Percentiles rank a stretch among this genome's conserved stretches.
phyloP scores from a whole-genome alignment of 106 monocot species.

The Dactylorhiza incarnata region DNA sequence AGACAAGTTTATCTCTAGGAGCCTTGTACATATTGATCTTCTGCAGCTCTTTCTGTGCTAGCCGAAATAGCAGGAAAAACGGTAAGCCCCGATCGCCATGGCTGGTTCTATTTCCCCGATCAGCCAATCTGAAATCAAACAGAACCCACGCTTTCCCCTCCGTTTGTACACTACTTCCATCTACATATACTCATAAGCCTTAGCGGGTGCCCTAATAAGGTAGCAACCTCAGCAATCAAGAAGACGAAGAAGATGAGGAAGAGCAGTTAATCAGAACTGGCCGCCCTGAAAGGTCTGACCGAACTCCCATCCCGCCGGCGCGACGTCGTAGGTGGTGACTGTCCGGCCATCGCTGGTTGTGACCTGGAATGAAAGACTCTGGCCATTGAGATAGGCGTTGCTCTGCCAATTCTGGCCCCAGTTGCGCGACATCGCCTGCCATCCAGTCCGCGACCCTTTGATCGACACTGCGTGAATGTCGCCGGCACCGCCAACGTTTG shows the following conservation, averaged over 20 bases:
- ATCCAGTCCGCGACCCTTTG: slow-evolving; percentile 43
- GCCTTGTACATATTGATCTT: slow-evolving; percentile 97
- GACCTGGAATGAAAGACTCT: slow-evolving; percentile 43
- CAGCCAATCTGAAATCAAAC: too few relatives aligned
- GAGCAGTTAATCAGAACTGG: slow-evolving; percentile 32
- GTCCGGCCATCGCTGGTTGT: slow-evolving; percentile 42
- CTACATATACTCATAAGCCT: too few relatives aligned
- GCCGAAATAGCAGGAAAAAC: slow-evolving; percentile 33
- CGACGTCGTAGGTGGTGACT: slow-evolving; percentile 32
- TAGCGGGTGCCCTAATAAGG: too few relatives aligned
- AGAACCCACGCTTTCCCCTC: too few relatives aligned
- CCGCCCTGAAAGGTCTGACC: slow-evolving; percentile 63
- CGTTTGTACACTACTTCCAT: too few relatives aligned
- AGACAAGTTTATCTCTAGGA: slow-evolving; percentile 95
- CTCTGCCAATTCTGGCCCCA: slow-evolving; percentile 77
- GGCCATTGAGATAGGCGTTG: slow-evolving; percentile 30
- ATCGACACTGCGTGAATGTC: slow-evolving; percentile 46
- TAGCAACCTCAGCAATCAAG: too few relatives aligned
- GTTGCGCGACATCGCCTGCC: slow-evolving; percentile 70
- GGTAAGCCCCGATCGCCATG: too few relatives aligned
- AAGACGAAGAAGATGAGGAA: not conserved
- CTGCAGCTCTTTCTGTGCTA: slow-evolving; percentile 96
- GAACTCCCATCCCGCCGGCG: slow-evolving; percentile 48
- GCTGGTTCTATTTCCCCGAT: too few relatives aligned
- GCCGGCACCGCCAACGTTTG: slow-evolving; percentile 72